Percentiles rank a stretch among this genome's conserved stretches.
phyloP scores from a whole-genome alignment of 495 filamentous ascomycete species.

The Lasiosphaeria miniovina region DNA sequence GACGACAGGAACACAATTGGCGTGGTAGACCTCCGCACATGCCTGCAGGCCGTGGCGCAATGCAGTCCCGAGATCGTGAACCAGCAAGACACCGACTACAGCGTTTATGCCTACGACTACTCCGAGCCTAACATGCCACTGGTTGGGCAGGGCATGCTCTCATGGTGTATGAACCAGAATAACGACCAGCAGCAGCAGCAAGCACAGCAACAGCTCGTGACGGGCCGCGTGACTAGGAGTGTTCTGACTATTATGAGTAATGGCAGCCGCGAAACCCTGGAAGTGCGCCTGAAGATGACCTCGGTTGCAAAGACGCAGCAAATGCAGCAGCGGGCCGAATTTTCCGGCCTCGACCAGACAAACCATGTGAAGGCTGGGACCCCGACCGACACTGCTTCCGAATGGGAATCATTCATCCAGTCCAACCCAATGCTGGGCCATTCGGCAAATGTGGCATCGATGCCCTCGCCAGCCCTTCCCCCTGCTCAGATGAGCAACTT shows the following conservation, averaged over 20 bases:
- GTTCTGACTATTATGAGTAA: conserved; percentile 77
- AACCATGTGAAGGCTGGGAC: conserved; percentile 26
- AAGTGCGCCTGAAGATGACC: conserved; percentile 87
- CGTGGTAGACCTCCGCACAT: conserved; percentile 84
- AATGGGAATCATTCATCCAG: conserved; percentile 51
- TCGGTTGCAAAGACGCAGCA: conserved; percentile 67
- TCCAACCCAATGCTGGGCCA: conserved; percentile 39
- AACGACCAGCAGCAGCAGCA: conserved; percentile 52
- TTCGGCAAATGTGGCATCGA: conserved; percentile 23
- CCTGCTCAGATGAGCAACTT: conserved; percentile 23
- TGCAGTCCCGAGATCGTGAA: conserved; percentile 84
- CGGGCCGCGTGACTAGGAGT: conserved; percentile 85
- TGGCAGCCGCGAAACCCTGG: conserved; percentile 82
- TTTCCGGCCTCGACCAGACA: conserved; percentile 20
- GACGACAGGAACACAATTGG: conserved; percentile 74
- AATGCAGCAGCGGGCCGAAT: conserved; percentile 51
- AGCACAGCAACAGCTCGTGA: conserved; percentile 69
- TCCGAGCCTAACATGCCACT: conserved; percentile 91
- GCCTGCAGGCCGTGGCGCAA: conserved; percentile 76
- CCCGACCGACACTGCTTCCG: conserved; percentile 39
- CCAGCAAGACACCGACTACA: conserved; percentile 83
- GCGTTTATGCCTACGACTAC: conserved; percentile 94
- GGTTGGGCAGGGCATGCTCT: conserved; percentile 95
- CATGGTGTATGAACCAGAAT: conserved; percentile 64
- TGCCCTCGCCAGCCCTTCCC: conserved; percentile 31